Evolutionary conservation across 192 early-diverging fungal species (phyloP), one percentile per base, ranked within the genome.

Genomic region (Lobosporangium transversale): DNA sequence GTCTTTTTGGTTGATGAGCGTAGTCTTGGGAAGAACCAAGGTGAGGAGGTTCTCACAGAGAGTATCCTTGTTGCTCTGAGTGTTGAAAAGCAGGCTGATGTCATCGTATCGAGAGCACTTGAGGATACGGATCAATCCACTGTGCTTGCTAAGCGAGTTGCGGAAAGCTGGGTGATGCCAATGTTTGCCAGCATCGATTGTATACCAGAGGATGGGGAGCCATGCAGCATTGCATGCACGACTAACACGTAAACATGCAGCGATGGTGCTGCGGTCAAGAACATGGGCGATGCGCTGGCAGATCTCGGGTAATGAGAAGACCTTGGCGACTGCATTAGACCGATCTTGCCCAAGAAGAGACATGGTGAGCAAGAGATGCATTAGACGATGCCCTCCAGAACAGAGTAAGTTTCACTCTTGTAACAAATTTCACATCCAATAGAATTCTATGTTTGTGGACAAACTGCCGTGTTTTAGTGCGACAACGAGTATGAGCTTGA

Each of bases 101-200:
- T 71, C 60, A 31, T 71, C 69, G 47, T 71, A 71, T 23, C 69
- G 69, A 2, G 48, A 18, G 40, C 69, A 71, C 21, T 63, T 33
- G 43, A 71, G 61, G 48, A 58, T 56, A 0, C 61, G 59, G 17
- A 71, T 57, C 5, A 71, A 33, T 23, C 63, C 69, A 14, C 60
- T 58, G 21, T 71, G 69, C 24, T n/a, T 15, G 6, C 42, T 42
- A n/a, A 71, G 53, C 2, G 69, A 45, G 9, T 52, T 12, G 20
- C 30, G 45, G 43, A 71, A 71, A 2, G 44, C 36, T 3, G 36
- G 20, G 21, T 63, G n/a, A n/a, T 15, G 33, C 69, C 69, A 71
- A 2, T 71, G 69, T 10, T 17, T 10, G 1, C 69, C 69, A 14
- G 53, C 53, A 36, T 71, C 69, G 26, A 71, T 71, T 30, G 53